Conservation (phyloP, 148 eudicot genomes). For the Rhododendron ferrugineum region DNA sequence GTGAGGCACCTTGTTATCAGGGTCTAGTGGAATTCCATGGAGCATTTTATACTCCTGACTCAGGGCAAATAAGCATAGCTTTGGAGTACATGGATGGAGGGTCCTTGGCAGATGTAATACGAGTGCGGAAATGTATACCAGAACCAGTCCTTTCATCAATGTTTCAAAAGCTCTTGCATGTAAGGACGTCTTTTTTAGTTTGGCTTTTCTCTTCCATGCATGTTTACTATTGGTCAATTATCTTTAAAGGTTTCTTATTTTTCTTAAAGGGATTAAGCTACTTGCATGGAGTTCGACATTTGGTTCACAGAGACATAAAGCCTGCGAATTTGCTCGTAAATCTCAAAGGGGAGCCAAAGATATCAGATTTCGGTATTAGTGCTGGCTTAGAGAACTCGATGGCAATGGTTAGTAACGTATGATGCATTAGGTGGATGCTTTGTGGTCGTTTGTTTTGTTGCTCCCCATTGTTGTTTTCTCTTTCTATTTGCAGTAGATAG, state of each 20-base stretch:
- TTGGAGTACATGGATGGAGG: conserved; percentile 98
- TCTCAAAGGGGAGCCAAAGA: conserved; percentile 94
- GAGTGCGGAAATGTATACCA: conserved; percentile 54
- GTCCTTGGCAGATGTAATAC: conserved; percentile 76
- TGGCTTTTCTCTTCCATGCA: background rate
- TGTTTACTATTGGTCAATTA: background rate
- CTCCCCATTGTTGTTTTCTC: background rate
- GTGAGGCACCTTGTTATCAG: conserved; percentile 87
- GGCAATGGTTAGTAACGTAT: conserved; percentile 69
- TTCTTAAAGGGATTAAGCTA: conserved; percentile 68
- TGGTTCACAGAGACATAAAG: conserved; percentile 95
- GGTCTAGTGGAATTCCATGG: conserved; percentile 96
- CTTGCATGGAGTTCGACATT: conserved; percentile 79
- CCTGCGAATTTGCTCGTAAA: conserved; percentile 94
- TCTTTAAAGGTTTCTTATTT: conserved; percentile 13
- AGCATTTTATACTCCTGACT: conserved; percentile 88
- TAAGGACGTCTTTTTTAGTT: conserved; percentile 12
- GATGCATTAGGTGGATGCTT: background rate
- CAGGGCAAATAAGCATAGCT: conserved; percentile 97
- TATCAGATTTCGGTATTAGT: conserved; percentile 96
- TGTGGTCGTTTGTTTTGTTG: background rate
- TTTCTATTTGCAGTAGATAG: background rate
- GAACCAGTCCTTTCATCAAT: conserved; percentile 78
- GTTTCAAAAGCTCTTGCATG: conserved; percentile 68
- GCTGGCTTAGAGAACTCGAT: conserved; percentile 93